phyloP scores from a whole-genome alignment of 352 stramenopile species.

The Pythium scleroteichum region DNA sequence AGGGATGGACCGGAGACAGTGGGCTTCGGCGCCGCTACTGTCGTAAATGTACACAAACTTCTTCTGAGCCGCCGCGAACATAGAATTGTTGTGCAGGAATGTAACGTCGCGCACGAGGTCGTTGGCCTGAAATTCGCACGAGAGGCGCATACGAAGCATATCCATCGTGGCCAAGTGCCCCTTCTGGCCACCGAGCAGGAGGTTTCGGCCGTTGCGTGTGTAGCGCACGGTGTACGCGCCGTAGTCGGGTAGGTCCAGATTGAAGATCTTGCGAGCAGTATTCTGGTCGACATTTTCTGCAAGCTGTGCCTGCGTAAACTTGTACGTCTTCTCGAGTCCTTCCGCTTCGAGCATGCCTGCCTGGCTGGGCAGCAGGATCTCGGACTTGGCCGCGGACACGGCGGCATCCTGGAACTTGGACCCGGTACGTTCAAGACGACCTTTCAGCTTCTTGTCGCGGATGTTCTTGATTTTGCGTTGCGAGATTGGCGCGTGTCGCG shows the following conservation, averaged over 20 bases:
- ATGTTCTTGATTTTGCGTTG: conserved; percentile 66
- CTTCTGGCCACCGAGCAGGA: conserved; percentile 92
- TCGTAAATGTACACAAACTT: conserved; percentile 99
- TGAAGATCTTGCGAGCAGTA: conserved; percentile 95
- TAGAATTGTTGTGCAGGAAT: conserved; percentile 97
- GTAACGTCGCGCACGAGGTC: conserved; percentile 94
- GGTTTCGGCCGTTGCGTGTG: conserved; percentile 95
- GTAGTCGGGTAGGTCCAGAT: conserved; percentile 91
- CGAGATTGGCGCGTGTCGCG: conserved; percentile 53
- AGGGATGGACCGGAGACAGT: conserved; percentile 93
- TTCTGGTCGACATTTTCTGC: conserved; percentile 91
- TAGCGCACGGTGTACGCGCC: conserved; percentile 94
- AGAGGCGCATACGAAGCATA: conserved; percentile 87
- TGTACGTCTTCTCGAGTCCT: conserved; percentile 96
- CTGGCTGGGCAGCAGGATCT: conserved; percentile 90
- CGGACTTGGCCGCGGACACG: conserved; percentile 83
- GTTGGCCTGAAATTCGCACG: conserved; percentile 94
- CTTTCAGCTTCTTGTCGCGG: conserved; percentile 89
- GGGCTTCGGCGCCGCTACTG: conserved; percentile 94
- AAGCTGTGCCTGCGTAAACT: conserved; percentile 92
- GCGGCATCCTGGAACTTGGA: conserved; percentile 87
- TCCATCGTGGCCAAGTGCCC: conserved; percentile 97
- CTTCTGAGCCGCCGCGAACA: conserved; percentile 97
- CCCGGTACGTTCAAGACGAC: conserved; percentile 59
- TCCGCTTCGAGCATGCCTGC: conserved; percentile 92